Base-by-base conservation (phyloP, 805 yeast genomes). In the Wickerhamomyces mucosus region DNA sequence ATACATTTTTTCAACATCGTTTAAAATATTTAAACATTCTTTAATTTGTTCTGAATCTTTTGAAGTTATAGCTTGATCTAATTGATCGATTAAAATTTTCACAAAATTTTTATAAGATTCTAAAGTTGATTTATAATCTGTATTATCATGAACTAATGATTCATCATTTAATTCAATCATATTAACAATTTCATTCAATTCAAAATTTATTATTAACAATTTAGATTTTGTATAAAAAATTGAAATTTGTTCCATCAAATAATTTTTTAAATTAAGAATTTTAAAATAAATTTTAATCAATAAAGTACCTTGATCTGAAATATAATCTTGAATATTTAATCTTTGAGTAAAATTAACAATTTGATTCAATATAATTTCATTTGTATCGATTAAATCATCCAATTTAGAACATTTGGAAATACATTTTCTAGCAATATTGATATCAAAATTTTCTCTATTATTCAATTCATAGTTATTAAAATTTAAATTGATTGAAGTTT, bases 1-100 rank as follows among this genome's bases (percentile, higher is more conserved):
- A 50, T 75, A 78, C 85, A 79, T 79, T 41, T 74, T 68, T 45
- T 78, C 86, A 55, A 79, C 76, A 41, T 78, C 86, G 37, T 66
- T 65, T 18, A 79, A 72, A 19, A 77, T 76, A 0, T 74, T 72
- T 33, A 78, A 60, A 42, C 84, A 78, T 46, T 79, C 85, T 55
- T 72, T 67, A 34, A 75, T 73, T 10, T 69, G 69, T 26, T 69
- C 67, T 14, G 67, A 63, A 43, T 78, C 81, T 21, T 70, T 68
- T 12, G 56, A 49, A 6, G 62, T 63, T 7, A 75, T 67, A 3
- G 80, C 71, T 12, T 55, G 57, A 34, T 75, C 72, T 36, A 78
- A 55, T 44, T 78, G 85, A 28, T 61, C 63, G 17, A 78, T 55
- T 29, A 78, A 53, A 26, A 71, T 69, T 28, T 67, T 66, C 26